These are phyloP conservation scores for Mycena citricolor DNA, from an alignment of 1,284 basidiomycete genomes.

Conservation along the genomic window DNA sequence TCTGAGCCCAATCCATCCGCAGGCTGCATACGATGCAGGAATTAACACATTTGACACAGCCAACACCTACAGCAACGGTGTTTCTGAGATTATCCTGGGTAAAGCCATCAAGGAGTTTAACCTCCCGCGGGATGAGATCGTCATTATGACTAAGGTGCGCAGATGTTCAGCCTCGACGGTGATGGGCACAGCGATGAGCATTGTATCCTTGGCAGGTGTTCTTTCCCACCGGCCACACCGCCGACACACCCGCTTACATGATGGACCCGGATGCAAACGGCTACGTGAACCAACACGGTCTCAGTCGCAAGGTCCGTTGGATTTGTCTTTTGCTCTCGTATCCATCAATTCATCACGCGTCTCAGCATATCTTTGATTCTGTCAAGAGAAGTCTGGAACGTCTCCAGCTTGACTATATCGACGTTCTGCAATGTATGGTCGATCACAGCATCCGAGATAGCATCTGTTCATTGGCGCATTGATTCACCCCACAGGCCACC, in stretches of 20 bases:
- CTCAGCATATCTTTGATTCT: constrained; percentile 69
- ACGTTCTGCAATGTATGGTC: constrained; percentile 57
- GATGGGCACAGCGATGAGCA: constrained; percentile 37
- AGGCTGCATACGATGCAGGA: constrained; percentile 46
- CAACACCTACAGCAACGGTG: constrained; percentile 31
- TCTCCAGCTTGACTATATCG: constrained; percentile 70
- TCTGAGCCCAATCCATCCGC: neutral
- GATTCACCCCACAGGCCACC: constrained; percentile 34
- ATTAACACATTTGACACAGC: constrained; percentile 73
- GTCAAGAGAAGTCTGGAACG: constrained; percentile 66
- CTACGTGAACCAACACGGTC: constrained; percentile 58
- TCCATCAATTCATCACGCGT: constrained; percentile 1
- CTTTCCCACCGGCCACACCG: constrained; percentile 32
- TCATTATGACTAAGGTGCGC: constrained; percentile 12
- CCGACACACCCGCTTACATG: neutral
- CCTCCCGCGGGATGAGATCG: constrained; percentile 11
- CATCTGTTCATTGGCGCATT: neutral
- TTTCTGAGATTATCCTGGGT: constrained; percentile 33
- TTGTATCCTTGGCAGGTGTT: constrained; percentile 33
- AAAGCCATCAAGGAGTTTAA: constrained; percentile 31
- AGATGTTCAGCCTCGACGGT: constrained; percentile 27
- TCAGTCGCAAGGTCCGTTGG: constrained; percentile 46
- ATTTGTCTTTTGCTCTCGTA: constrained; percentile 12
- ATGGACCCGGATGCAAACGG: constrained; percentile 41
- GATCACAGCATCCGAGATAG: constrained; percentile 1